phyloP scores from a whole-genome alignment of 2,329 filamentous ascomycete genomes.

The Monosporascus sp. region DNA sequence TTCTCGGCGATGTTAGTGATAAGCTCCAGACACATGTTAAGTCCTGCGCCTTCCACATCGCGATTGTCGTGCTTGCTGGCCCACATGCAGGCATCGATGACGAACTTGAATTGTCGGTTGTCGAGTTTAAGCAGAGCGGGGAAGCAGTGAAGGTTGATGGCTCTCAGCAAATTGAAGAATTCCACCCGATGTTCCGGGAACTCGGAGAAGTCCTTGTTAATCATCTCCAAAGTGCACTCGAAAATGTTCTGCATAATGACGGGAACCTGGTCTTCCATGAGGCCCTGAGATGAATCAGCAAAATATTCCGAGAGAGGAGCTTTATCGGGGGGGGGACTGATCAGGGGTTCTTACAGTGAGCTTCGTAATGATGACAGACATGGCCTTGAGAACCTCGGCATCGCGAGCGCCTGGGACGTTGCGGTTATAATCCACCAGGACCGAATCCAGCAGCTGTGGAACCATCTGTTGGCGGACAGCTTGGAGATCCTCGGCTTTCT shows the following conservation, averaged over 20 bases:
- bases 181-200: constrained; percentile 99
- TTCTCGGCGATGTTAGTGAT: constrained; percentile 97
- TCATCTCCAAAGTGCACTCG: constrained; percentile 98
- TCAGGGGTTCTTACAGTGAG: constrained; percentile 74
- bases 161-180: constrained; percentile 94
- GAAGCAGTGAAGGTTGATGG: constrained; percentile 97
- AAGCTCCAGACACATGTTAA: constrained; percentile 97
- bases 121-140: constrained; percentile 89
- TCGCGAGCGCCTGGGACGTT: constrained; percentile 95
- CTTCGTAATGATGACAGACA: constrained; percentile 96
- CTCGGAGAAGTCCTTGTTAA: constrained; percentile 99
- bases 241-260: constrained; percentile 98
- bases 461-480: constrained; percentile 93
- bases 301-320: constrained; percentile 1
- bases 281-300: constrained; percentile 45
- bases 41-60: constrained; percentile 89
- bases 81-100: constrained; percentile 99
- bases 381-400: constrained; percentile 92
- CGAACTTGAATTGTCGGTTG: constrained; percentile 96
- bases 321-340: constrained; percentile 6
- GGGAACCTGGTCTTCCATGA: constrained; percentile 98
- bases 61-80: constrained; percentile 99
- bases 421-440: constrained; percentile 92
- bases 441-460: constrained; percentile 88
- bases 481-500: constrained; percentile 93